Evolutionary conservation across 768 basidiomycete species (phyloP).

Genomic region (Mycena metata): DNA sequence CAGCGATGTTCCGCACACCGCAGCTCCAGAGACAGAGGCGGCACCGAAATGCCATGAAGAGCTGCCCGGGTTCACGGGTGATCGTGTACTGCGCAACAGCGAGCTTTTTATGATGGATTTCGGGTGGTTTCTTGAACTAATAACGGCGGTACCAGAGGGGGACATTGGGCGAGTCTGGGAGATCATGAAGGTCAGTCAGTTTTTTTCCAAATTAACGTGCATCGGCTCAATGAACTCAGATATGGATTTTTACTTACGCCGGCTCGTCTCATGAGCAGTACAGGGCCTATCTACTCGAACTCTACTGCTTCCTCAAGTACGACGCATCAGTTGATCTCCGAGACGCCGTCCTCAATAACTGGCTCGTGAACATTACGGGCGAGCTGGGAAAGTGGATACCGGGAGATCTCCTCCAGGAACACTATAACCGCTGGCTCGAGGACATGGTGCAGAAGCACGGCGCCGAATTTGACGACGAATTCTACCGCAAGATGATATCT

Average conservation of each 20-base stretch:
- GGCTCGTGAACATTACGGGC: conserved; percentile 41
- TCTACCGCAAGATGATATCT: conserved; percentile 40
- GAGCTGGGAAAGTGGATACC: conserved; percentile 36
- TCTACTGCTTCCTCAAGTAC: conserved; percentile 41
- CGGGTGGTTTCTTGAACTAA: conserved; percentile 43
- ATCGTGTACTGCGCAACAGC: conserved; percentile 43
- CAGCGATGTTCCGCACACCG: background rate
- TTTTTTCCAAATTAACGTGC: too few relatives aligned
- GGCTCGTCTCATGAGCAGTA: conserved; percentile 39
- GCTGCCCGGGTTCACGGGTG: conserved; percentile 30
- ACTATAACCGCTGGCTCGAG: conserved; percentile 42
- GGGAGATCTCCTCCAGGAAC: conserved; percentile 41
- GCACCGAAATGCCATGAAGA: conserved; percentile 6
- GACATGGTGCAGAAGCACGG: conserved; percentile 38
- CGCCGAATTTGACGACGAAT: conserved; percentile 40
- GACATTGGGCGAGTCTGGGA: conserved; percentile 51
- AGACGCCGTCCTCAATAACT: conserved; percentile 39
- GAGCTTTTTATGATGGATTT: conserved; percentile 43
- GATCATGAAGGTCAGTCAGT: conserved; percentile 44
- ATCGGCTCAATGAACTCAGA: background rate
- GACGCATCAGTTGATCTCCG: conserved; percentile 39
- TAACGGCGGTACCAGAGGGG: conserved; percentile 47
- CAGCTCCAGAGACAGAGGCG: background rate
- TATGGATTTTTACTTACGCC: conserved; percentile 18
- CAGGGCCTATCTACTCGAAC: conserved; percentile 43